Conservation (phyloP, 2,329 filamentous ascomycete species). For the Fusarium xylarioides region DNA sequence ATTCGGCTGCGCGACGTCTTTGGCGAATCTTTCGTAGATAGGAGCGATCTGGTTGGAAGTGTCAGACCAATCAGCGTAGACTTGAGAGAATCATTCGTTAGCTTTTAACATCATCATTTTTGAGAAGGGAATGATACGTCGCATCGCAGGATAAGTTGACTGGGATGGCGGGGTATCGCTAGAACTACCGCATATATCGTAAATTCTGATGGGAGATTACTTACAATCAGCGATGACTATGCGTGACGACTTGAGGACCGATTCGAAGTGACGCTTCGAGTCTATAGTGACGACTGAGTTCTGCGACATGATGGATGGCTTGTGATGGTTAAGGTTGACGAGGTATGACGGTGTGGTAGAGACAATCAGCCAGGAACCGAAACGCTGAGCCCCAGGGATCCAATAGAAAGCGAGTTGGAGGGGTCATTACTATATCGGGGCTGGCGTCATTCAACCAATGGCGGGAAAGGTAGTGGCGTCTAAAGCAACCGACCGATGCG, state of each 20-base stretch:
- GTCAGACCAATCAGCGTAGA: slow-evolving; percentile 87
- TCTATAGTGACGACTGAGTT: slow-evolving; percentile 45
- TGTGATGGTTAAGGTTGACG: slow-evolving; percentile 28
- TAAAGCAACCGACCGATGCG: background rate
- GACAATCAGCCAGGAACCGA: slow-evolving; percentile 27
- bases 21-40: slow-evolving; percentile 80
- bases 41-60: slow-evolving; percentile 88
- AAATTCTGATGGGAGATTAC: slow-evolving; percentile 47
- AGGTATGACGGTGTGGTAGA: slow-evolving; percentile 38
- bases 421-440: slow-evolving; percentile 45
- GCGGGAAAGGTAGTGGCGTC: background rate
- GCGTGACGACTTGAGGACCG: slow-evolving; percentile 74
- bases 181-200: background rate
- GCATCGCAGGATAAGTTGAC: slow-evolving; percentile 21
- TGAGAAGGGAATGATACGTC: slow-evolving; percentile 9
- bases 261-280: slow-evolving; percentile 70
- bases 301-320: slow-evolving; percentile 44
- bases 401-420: slow-evolving; percentile 35
- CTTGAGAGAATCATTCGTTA: slow-evolving; percentile 55
- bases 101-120: background rate
- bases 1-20: slow-evolving; percentile 74
- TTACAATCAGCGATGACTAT: slow-evolving; percentile 91
- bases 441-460: slow-evolving; percentile 35
- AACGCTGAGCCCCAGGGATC: slow-evolving; percentile 30
- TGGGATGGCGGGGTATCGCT: slow-evolving; percentile 34